phyloP scores from a whole-genome alignment of 768 basidiomycete genomes.

The Termitomyces bulborhizus region DNA sequence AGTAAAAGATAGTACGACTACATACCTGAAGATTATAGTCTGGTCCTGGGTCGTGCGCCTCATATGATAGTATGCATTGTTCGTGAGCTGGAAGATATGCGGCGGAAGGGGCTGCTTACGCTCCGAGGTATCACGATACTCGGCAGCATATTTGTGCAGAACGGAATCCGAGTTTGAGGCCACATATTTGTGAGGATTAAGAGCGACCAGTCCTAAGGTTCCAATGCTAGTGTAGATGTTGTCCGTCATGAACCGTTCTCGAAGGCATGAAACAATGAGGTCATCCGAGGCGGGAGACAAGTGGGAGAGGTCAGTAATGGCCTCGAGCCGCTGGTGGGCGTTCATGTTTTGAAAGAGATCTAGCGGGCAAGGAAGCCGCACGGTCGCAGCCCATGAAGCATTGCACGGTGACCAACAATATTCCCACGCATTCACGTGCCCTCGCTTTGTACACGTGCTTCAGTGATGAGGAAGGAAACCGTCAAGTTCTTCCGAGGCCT shows the following conservation, averaged over 20 bases:
- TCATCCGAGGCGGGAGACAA: slow-evolving; percentile 74
- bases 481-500: too few relatives aligned
- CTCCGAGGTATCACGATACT: slow-evolving; percentile 72
- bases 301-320: slow-evolving; percentile 59
- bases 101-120: slow-evolving; percentile 62
- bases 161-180: slow-evolving; percentile 77
- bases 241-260: slow-evolving; percentile 84
- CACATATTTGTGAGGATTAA: slow-evolving; percentile 94
- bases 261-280: slow-evolving; percentile 75
- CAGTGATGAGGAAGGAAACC: too few relatives aligned
- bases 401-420: slow-evolving; percentile 11
- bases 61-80: slow-evolving; percentile 96
- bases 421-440: slow-evolving; percentile 13
- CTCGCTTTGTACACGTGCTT: too few relatives aligned
- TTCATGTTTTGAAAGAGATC: slow-evolving; percentile 32
- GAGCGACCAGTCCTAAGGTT: slow-evolving; percentile 67
- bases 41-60: slow-evolving; percentile 91
- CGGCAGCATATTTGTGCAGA: slow-evolving; percentile 79
- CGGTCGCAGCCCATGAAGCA: background rate
- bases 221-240: slow-evolving; percentile 74
- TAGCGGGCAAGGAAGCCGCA: slow-evolving; percentile 6
- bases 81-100: slow-evolving; percentile 88
- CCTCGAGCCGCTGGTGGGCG: slow-evolving; percentile 68
- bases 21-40: slow-evolving; percentile 78
- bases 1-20: slow-evolving; percentile 5